Evolutionary conservation across 768 basidiomycete species (phyloP).

Genomic region (Galerina sulciceps): DNA sequence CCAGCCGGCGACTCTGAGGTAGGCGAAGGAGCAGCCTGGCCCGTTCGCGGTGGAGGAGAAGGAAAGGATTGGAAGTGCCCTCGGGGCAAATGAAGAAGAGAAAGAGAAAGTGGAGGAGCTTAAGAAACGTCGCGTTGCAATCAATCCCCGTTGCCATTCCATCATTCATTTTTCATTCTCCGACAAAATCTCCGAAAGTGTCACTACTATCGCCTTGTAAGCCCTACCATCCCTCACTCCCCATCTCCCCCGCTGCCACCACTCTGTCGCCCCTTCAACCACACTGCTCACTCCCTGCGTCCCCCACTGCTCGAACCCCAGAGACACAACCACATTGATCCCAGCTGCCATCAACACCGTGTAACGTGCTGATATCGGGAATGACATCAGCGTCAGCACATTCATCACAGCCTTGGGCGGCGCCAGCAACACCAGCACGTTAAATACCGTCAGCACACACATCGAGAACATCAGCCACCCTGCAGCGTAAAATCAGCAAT

Average conservation of each 20-base stretch:
- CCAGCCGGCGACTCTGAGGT: conserved; percentile 50
- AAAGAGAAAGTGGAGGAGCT: conserved; percentile 15
- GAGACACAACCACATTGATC: conserved; percentile 72
- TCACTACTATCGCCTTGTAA: conserved; percentile 87
- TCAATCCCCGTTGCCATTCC: conserved; percentile 8
- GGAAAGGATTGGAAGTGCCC: conserved; percentile 53
- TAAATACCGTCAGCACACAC: conserved; percentile 69
- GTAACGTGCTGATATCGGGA: conserved; percentile 71
- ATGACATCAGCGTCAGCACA: conserved; percentile 75
- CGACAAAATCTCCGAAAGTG: conserved; percentile 20
- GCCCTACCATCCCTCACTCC: conserved; percentile 67
- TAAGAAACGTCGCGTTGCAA: conserved; percentile 14
- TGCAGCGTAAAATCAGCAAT: conserved; percentile 30
- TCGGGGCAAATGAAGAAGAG: conserved; percentile 39
- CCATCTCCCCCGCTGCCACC: conserved; percentile 47
- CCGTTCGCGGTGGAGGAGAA: conserved; percentile 26
- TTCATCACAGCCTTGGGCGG: conserved; percentile 63
- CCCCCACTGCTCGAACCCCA: conserved; percentile 81
- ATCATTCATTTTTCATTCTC: conserved; percentile 18
- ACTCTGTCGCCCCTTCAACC: conserved; percentile 50
- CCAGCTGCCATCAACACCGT: conserved; percentile 70
- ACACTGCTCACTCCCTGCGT: conserved; percentile 58
- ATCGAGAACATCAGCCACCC: conserved; percentile 85
- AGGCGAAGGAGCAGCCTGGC: conserved; percentile 35
- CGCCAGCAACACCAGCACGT: conserved; percentile 73